phyloP scores from a whole-genome alignment of 352 stramenopile genomes.

The Globisporangium nodosum region DNA sequence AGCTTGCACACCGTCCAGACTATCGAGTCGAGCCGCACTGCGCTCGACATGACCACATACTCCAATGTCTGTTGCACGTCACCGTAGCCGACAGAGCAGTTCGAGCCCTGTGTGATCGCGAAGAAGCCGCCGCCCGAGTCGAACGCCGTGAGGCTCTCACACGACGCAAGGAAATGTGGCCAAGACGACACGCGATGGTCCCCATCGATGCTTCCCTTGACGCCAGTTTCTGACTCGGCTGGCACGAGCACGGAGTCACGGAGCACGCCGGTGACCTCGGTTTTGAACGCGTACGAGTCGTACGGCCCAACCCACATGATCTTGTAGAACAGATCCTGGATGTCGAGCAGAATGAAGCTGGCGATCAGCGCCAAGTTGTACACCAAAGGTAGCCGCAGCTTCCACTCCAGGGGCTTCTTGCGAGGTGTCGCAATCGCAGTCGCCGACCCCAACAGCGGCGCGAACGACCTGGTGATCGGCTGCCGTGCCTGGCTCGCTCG shows the following conservation, averaged over 20 bases:
- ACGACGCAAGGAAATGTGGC: conserved; percentile 18
- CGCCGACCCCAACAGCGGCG: conserved; percentile 6
- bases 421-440: conserved; percentile 10
- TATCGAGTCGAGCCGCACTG: conserved; percentile 19
- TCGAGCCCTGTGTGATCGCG: conserved; percentile 12
- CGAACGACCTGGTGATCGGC: conserved; percentile 1
- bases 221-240: neutral
- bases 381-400: conserved; percentile 7
- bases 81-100: conserved; percentile 14
- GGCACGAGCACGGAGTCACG: conserved; percentile 5
- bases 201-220: neutral
- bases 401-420: conserved; percentile 5
- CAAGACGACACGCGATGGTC: conserved; percentile 12
- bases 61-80: conserved; percentile 4
- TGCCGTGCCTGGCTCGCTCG: neutral
- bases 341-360: conserved; percentile 12
- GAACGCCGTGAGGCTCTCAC: conserved; percentile 11
- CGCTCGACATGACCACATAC: conserved; percentile 15
- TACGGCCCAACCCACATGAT: conserved; percentile 20
- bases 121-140: conserved; percentile 18
- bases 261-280: conserved; percentile 11
- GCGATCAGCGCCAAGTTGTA: conserved; percentile 7
- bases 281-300: conserved; percentile 19
- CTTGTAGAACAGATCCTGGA: conserved; percentile 25
- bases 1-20: conserved; percentile 21